phyloP scores from a whole-genome alignment of 2,329 filamentous ascomycete genomes.

The Clarireedia monteithiana region DNA sequence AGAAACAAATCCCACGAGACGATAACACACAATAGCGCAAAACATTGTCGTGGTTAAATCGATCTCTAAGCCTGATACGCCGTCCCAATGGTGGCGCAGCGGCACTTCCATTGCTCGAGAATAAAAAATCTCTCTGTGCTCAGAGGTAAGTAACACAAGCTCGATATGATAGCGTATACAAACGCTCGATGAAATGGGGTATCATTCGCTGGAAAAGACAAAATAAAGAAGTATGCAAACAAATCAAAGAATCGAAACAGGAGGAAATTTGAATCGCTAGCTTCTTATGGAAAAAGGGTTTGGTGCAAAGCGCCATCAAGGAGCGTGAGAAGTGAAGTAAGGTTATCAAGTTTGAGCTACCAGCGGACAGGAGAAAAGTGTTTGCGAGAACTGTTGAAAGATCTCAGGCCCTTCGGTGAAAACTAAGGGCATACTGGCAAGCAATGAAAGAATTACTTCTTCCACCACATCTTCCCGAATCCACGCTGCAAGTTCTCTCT shows the following conservation, averaged over 20 bases:
- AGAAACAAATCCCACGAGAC: slow-evolving; percentile 25
- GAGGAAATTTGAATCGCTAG: not conserved
- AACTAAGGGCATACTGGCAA: not conserved
- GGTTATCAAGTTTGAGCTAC: slow-evolving; percentile 14
- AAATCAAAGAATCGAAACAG: not conserved
- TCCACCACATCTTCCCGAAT: slow-evolving; percentile 37
- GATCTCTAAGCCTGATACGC: slow-evolving; percentile 38
- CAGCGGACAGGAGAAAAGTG: not conserved
- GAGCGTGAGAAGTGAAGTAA: not conserved
- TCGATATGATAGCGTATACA: slow-evolving; percentile 35
- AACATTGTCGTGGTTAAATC: slow-evolving; percentile 40
- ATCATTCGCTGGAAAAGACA: slow-evolving; percentile 36
- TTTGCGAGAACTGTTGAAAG: slow-evolving; percentile 20
- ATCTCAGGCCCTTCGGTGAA: not conserved
- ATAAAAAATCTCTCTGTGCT: not conserved
- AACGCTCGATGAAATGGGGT: slow-evolving; percentile 42
- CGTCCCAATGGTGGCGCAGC: slow-evolving; percentile 41
- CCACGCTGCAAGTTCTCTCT: slow-evolving; percentile 51
- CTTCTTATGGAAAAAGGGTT: not conserved
- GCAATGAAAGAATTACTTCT: slow-evolving; percentile 13
- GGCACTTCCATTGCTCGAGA: slow-evolving; percentile 38
- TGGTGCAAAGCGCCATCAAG: not conserved
- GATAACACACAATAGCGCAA: slow-evolving; percentile 40
- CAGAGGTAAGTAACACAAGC: not conserved
- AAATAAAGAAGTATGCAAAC: not conserved